These are phyloP conservation scores for Euphorbia lathyris DNA, from an alignment of 345 rosid genomes.

Conservation along the genomic window DNA sequence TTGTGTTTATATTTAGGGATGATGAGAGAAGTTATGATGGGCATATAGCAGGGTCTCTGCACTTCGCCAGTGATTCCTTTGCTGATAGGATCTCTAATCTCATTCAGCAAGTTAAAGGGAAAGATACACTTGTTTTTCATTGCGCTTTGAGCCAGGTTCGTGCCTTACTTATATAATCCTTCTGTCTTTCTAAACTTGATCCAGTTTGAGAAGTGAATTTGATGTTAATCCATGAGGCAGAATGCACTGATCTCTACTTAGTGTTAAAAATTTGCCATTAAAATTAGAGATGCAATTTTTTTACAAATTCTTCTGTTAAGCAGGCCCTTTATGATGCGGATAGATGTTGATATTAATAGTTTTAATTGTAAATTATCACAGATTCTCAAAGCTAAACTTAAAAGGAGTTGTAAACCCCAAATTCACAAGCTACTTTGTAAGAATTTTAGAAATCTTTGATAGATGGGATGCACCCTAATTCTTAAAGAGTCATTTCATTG, in stretches of 20 bases:
- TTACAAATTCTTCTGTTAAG: background rate
- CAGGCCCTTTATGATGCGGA: too few species aligned
- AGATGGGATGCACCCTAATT: too few species aligned
- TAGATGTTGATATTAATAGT: too few species aligned
- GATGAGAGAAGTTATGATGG: conserved; percentile 96
- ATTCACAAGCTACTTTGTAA: too few species aligned
- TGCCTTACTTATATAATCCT: background rate
- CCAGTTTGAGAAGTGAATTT: background rate
- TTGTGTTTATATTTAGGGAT: conserved; percentile 39
- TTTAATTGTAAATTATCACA: too few species aligned
- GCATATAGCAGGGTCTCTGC: conserved; percentile 85
- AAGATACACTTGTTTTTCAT: conserved; percentile 94
- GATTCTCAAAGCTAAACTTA: too few species aligned
- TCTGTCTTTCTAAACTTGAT: background rate
- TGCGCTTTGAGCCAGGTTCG: conserved; percentile 98
- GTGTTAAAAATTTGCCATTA: too few species aligned
- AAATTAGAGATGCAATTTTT: background rate
- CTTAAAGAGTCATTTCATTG: too few species aligned
- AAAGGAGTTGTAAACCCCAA: too few species aligned
- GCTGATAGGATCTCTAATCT: conserved; percentile 72
- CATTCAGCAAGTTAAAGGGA: conserved; percentile 66
- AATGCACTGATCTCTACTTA: too few species aligned
- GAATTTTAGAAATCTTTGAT: too few species aligned
- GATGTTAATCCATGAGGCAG: background rate
- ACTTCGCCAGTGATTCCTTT: conserved; percentile 70